A percentile compares a stretch with the other conserved stretches of the same genome.
Evolutionary conservation across 2,329 filamentous ascomycete genomes (phyloP).

Genomic region (Curvularia hawaiiensis): DNA sequence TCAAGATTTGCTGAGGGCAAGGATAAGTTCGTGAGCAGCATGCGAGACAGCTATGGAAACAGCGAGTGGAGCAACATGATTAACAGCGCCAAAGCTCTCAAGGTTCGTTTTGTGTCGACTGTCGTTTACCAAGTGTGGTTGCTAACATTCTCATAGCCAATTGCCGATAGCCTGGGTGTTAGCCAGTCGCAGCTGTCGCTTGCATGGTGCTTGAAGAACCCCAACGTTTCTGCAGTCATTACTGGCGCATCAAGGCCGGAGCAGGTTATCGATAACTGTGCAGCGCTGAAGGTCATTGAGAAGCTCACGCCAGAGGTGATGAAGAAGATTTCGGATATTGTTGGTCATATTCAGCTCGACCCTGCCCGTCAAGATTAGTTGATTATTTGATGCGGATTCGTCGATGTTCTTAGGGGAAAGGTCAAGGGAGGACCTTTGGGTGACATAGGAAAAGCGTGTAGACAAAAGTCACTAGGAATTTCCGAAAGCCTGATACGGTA

Average conservation of each 20-base stretch:
- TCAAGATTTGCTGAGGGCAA: constrained; percentile 63
- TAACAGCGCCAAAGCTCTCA: constrained; percentile 58
- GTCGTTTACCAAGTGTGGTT: neutral
- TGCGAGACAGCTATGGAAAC: constrained; percentile 52
- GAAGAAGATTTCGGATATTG: constrained; percentile 47
- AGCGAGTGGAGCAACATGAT: constrained; percentile 63
- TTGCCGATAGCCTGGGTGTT: constrained; percentile 69
- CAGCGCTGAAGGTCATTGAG: constrained; percentile 51
- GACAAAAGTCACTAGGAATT: neutral
- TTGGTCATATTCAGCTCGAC: constrained; percentile 32
- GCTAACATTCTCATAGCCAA: constrained; percentile 34
- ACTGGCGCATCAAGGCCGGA: constrained; percentile 38
- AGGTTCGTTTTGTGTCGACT: constrained; percentile 24
- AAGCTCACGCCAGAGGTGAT: constrained; percentile 54
- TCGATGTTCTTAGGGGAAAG: neutral
- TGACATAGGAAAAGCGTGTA: neutral
- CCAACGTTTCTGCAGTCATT: constrained; percentile 39
- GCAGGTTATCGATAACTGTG: constrained; percentile 46
- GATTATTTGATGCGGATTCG: neutral
- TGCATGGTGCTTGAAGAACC: constrained; percentile 46
- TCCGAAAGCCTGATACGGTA: neutral
- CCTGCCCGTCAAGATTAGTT: constrained; percentile 29
- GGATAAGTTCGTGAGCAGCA: constrained; percentile 60
- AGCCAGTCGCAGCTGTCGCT: constrained; percentile 52
- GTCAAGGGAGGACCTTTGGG: too few relatives aligned